Evolutionary conservation across 805 yeast species (phyloP), one percentile per base, ranked within the genome.

Genomic region (Ogataea minuta): DNA sequence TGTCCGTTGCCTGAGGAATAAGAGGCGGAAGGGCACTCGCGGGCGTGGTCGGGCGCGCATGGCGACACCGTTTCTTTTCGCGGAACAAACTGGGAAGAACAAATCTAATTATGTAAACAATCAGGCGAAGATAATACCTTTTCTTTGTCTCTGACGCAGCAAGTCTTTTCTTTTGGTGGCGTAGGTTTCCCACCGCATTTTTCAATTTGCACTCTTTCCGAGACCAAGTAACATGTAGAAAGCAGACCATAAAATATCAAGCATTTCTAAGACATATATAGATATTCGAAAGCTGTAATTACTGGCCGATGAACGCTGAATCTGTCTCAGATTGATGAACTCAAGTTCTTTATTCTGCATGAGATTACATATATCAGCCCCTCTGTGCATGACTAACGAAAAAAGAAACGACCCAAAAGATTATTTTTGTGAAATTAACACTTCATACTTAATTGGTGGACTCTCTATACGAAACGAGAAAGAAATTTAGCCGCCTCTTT

Each of bases 51-150:
- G 27, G 16, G n/a, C 33, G 36, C 28, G 24, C 21, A 19, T 19
- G 8, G 21, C 21, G 21, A 26, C 27, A 21, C 23, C 37, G 42
- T 39, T 39, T 39, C 42, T 39, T 39, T 39, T 39, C 21, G 21
- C 21, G 21, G 21, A 19, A 19, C 21, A 19, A 19, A 23, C n/a
- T 21, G 17, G 14, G 9, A 8, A 12, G 15, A 21, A 27, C 5
- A 17, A 27, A 34, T 26, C 31, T 34, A 24, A 34, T 34, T 34
- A 34, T 25, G 31, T 27, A 32, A 28, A 32, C 29, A 29, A 29
- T 11, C 3, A 9, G n/a, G 16, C 5, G 16, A n/a, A 17, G 20
- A 27, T 25, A 25, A 7, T 19, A 13, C 11, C 15, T 9, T 19
- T n/a, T 27, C 23, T 34, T 34, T 17, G 24, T 26, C 26, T 12